Evolutionary conservation across 768 basidiomycete species (phyloP).

Genomic region (Lenzites betulinus): DNA sequence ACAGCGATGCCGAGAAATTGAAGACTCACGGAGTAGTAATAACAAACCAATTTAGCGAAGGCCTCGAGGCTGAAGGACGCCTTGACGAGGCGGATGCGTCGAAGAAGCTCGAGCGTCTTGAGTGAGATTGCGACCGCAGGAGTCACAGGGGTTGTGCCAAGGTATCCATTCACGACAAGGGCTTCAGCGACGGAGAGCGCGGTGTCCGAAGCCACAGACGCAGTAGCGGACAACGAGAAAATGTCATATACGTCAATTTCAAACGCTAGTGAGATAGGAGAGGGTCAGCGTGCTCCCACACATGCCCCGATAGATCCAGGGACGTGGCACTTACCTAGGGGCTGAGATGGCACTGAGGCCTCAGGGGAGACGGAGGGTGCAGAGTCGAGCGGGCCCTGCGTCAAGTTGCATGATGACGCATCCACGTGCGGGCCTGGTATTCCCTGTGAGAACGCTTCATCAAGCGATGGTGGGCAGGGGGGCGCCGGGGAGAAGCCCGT

Average conservation of each 20-base stretch:
- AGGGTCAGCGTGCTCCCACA: too few species aligned
- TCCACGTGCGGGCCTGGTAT: too few species aligned
- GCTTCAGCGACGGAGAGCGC: not conserved
- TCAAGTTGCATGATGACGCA: too few species aligned
- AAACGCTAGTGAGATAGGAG: too few species aligned
- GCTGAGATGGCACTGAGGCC: too few species aligned
- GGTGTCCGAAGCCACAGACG: not conserved
- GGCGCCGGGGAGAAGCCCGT: too few species aligned
- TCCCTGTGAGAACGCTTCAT: too few species aligned
- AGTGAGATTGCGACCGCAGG: slow-evolving; percentile 19
- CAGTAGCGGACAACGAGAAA: not conserved
- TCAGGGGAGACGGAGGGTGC: too few species aligned
- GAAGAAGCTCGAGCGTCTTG: slow-evolving; percentile 20
- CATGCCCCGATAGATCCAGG: too few species aligned
- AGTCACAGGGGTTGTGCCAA: not conserved
- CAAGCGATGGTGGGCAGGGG: too few species aligned
- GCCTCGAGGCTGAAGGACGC: slow-evolving; percentile 25
- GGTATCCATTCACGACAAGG: slow-evolving; percentile 10
- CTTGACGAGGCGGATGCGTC: slow-evolving; percentile 13
- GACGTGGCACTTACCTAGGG: too few species aligned
- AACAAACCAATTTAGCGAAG: slow-evolving; percentile 22
- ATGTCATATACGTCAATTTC: slow-evolving; percentile 8
- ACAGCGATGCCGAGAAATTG: not conserved
- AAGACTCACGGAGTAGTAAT: slow-evolving; percentile 21
- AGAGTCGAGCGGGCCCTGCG: too few species aligned